A percentile compares a stretch with the other conserved stretches of the same genome.
Evolutionary conservation across 2,329 filamentous ascomycete genomes (phyloP).

Genomic region (Ascomycota sp.): DNA sequence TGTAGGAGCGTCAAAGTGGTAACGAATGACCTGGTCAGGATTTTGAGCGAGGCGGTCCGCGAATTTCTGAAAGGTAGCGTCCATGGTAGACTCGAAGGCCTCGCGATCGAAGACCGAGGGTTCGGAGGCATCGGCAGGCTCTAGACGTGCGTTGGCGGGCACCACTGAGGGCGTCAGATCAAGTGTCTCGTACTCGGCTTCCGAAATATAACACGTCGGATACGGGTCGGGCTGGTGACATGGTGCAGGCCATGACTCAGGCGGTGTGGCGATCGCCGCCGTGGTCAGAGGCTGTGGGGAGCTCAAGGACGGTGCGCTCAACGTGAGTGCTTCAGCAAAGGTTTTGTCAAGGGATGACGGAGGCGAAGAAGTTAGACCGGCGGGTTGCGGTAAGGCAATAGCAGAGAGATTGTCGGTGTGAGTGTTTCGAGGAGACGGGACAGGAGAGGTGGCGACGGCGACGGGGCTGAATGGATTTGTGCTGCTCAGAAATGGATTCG

Average conservation of each 20-base stretch:
- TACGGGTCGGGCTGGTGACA: constrained; percentile 47
- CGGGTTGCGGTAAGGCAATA: too few species aligned
- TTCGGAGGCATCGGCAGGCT: constrained; percentile 17
- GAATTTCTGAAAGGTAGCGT: constrained; percentile 59
- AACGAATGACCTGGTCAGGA: constrained; percentile 60
- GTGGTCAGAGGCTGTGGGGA: constrained; percentile 1
- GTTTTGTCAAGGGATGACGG: not conserved
- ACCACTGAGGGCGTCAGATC: constrained; percentile 32
- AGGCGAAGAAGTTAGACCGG: constrained; percentile 3
- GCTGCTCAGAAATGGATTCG: constrained; percentile 38
- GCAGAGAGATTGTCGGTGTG: too few species aligned
- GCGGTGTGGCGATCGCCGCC: too few species aligned
- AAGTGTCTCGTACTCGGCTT: constrained; percentile 80
- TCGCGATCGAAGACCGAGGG: constrained; percentile 37
- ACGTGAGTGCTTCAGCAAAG: not conserved
- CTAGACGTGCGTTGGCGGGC: constrained; percentile 22
- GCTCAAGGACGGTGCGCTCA: not conserved
- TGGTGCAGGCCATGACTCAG: constrained; percentile 54
- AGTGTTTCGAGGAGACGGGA: too few species aligned
- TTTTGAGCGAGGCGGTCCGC: constrained; percentile 59
- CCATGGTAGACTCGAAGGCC: constrained; percentile 51
- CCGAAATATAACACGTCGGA: constrained; percentile 53
- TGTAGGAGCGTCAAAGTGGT: constrained; percentile 44
- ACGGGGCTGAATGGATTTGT: constrained; percentile 23
- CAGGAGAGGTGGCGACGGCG: constrained; percentile 4